Evolutionary conservation across 345 rosid species (phyloP).

Genomic region (Melaleuca quinquenervia): DNA sequence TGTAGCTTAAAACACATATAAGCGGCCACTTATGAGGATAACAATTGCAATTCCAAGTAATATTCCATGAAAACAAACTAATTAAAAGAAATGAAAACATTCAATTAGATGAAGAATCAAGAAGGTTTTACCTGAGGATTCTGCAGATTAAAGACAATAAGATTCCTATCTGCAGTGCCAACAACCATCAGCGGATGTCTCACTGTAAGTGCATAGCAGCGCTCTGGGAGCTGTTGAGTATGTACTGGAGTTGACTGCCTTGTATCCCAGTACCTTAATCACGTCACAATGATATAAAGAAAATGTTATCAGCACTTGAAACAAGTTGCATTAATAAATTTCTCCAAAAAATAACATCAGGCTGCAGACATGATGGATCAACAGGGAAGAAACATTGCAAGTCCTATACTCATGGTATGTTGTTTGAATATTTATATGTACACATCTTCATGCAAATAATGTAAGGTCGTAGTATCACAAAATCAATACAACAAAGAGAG

Average conservation of each 20-base stretch:
- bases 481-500: background rate
- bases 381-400: background rate
- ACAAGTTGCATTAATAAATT: background rate
- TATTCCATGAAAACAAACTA: background rate
- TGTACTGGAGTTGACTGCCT: conserved; percentile 87
- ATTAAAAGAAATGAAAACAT: background rate
- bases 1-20: background rate
- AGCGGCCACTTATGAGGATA: background rate
- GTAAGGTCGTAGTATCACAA: background rate
- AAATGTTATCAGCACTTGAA: background rate
- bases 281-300: background rate
- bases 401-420: background rate
- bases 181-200: conserved; percentile 94
- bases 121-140: conserved; percentile 66
- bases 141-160: conserved; percentile 73
- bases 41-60: background rate
- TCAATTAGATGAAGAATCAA: background rate
- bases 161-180: conserved; percentile 92
- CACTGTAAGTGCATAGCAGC: conserved; percentile 77
- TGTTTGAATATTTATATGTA: background rate
- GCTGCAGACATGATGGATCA: background rate
- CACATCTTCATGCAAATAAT: background rate
- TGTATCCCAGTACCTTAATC: conserved; percentile 79
- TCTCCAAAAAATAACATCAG: background rate
- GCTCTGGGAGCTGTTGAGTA: conserved; percentile 93